Evolutionary conservation across 2,329 filamentous ascomycete species (phyloP), one percentile per base, ranked within the genome.

Genomic region (Intubia oerlemansii): DNA sequence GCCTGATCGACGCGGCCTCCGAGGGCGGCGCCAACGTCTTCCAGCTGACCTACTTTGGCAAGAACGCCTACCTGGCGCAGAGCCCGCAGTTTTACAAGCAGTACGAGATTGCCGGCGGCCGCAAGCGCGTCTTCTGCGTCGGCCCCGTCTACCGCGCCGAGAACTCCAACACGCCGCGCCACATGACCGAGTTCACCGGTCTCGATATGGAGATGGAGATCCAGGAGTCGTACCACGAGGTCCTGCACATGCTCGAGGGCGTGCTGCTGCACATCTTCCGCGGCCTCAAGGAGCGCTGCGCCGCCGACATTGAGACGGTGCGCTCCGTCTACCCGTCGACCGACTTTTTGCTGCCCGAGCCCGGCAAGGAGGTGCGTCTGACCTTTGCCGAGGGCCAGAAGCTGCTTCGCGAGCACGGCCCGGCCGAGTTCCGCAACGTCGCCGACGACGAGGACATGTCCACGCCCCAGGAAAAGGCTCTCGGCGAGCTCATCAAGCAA

Each of bases 1-100:
- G 82, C 49, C 60, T 98, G 24, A 79, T 91, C 31, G 84, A 76
- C 28, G 77, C 85, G 10, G 78, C 88, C 5, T 88, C 81, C 4
- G 88, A 98, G 54, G 85, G 88, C 42, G 88, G 88, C 38, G 72
- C 72, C 40, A 90, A 85, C 46, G 85, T 95, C 23, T 95, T 98
- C 51, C 64, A 74, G 41, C 59, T 95, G 41, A 72, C 74, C 24
- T 95, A 95, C 54, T 95, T 95, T 49, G 79, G 76, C 39, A 68
- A 75, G 44, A 67, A 75, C 38, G 85, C 81, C 1, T 88, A 59
- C 47, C 59, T 88, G 13, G 79, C 79, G 5, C 78, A 84, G 48
- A 76, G 68, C 5, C 80, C 79, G 5, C 79, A 88, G 45, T 76
- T 88, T 41, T 84, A 85, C 54, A 88, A 90, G 59, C 79, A 90